Evolutionary conservation across 441 rosid genomes (phyloP), one percentile per base, ranked within the genome.

Genomic region (Dalechampia spathulata): DNA sequence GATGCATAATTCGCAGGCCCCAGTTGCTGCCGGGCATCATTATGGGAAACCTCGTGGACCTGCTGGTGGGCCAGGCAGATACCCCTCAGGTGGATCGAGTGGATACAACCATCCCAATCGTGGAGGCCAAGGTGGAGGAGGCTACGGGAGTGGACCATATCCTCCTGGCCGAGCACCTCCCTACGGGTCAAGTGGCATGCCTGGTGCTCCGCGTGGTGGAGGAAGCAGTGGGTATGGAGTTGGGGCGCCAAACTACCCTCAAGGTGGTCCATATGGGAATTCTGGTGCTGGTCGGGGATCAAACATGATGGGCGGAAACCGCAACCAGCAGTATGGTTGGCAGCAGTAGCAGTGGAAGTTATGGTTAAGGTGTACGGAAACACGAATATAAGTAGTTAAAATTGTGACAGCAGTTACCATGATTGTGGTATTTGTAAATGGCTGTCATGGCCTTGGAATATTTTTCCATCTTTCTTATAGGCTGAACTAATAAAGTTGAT

Each of bases 241-340:
- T 55, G 90, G 89, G 28, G 88, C 83, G 20, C 85, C 96, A 7
- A 86, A 77, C 66, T 86, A 83, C 67, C 72, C 85, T 63, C 95
- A 79, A 77, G 81, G 90, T 16, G 89, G 82, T 64, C 84, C 89
- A 19, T 82, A 86, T 30, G 79, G 90, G 27, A 73, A 85, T 41
- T 75, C 91, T 42, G 84, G 84, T 17, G 58, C 84, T 66, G 96
- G 91, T 36, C 83, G 98, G 15, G 87, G 95, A 61, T 88, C 90
- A 41, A 86, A 86, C 73, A 74, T 79, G 73, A 83, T 86, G 85
- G 90, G 94, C 28, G 90, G 91, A 52, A 84, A 75, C 75, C 85
- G 99, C 54, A 89, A 82, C 72, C 95, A 88, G 65, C 95, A 78
- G 59, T 88, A 91, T 54, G 95, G 91, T 63, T 81, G 91, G 93